Evolutionary conservation across 208 protist genomes (phyloP), one percentile per base, ranked within the genome.

Genomic region (Wallacemonas sp.): DNA sequence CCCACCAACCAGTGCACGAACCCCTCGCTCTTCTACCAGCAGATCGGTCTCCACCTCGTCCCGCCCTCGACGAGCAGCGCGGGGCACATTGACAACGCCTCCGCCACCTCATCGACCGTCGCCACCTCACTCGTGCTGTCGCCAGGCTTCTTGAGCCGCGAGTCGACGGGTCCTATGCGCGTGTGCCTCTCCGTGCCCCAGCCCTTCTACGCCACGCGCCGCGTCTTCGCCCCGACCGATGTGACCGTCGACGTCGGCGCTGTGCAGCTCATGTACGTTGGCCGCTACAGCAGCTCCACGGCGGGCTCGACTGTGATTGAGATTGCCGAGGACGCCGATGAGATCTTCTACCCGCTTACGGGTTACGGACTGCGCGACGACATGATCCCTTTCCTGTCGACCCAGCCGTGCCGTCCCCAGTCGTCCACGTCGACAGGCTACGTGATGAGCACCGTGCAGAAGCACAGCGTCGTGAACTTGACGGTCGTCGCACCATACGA

Each of bases 151-250:
- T 68, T 92, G 6, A 21, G 27, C 12, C 55, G 77, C 19, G 77
- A 81, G 52, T 81, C 76, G 17, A 65, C 68, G 19, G 76, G 76
- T 1, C 78, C 71, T 41, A 82, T 92, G 77, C 86, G 79, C 52
- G 23, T 92, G 27, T 92, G 86, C 56, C 73, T 92, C n/a, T 92
- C 86, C 32, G 68, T 92, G 8, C 86, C 82, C 0, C 70, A 78
- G 41, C 72, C 80, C 5, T 92, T 92, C 74, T 57, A 71, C 24
- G 70, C 44, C 21, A 48, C 62, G 23, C 68, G 63, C 29, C 80
- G 79, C 26, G 67, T 76, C 8, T 87, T 83, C 39, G 38, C 49
- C 24, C 70, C 80, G 24, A 78, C 73, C 21, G 41, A 57, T 2
- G 70, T 70, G 23, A 83, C 71, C 2, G 58, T 92, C 8, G 72